Evolutionary conservation across 2,329 filamentous ascomycete genomes (phyloP).

Genomic region (Colletotrichum karsti): DNA sequence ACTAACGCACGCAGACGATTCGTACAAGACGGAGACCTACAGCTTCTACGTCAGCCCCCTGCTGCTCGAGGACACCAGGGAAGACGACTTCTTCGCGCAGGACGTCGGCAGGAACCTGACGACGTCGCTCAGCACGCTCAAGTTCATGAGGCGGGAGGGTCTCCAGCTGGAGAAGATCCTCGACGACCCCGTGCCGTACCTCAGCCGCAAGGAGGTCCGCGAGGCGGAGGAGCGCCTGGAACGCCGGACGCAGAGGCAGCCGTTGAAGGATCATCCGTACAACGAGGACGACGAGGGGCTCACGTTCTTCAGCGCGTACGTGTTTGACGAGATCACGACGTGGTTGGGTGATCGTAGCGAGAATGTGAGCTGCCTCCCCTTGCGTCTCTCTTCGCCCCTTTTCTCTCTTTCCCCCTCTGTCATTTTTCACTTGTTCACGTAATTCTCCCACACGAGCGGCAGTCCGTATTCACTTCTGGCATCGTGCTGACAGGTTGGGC

Average conservation of each 20-base stretch:
- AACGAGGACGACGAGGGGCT: background rate
- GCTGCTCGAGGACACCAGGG: constrained; percentile 26
- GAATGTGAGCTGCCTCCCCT: background rate
- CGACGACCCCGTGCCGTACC: constrained; percentile 39
- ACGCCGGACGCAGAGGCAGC: background rate
- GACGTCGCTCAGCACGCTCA: constrained; percentile 37
- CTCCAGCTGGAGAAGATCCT: constrained; percentile 37
- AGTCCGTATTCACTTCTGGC: too few species aligned
- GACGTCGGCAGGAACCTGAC: constrained; percentile 37
- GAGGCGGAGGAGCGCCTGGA: background rate
- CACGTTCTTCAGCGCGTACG: background rate
- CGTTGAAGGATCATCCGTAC: background rate
- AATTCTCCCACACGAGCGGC: too few species aligned
- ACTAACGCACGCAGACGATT: constrained; percentile 6
- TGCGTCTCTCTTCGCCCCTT: too few species aligned
- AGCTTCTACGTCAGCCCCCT: constrained; percentile 41
- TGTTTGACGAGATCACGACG: background rate
- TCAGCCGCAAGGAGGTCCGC: constrained; percentile 33
- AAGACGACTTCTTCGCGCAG: constrained; percentile 29
- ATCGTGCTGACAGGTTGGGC: background rate
- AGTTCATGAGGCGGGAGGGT: constrained; percentile 37
- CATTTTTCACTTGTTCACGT: too few species aligned
- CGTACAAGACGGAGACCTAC: constrained; percentile 37
- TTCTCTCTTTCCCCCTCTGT: too few species aligned
- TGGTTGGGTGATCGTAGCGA: background rate